Evolutionary conservation across 352 stramenopile species (phyloP).

Genomic region (Phytophthora macrochlamydospora): DNA sequence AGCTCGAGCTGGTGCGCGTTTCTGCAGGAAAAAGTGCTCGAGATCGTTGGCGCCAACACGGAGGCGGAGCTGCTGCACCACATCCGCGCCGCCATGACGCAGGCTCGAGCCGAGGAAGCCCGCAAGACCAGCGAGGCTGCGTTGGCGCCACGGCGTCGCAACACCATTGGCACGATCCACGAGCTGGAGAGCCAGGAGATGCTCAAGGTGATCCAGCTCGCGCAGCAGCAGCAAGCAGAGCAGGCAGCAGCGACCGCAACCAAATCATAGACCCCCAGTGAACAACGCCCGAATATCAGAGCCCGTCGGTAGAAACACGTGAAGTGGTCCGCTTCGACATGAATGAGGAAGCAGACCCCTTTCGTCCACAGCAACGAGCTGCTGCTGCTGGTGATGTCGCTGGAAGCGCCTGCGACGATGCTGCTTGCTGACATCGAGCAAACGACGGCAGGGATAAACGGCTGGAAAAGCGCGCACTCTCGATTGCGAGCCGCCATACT

Average conservation of each 20-base stretch:
- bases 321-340: too few species aligned
- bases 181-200: conserved; percentile 68
- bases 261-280: conserved; percentile 8
- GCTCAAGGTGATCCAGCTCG: conserved; percentile 32
- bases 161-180: conserved; percentile 60
- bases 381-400: neutral
- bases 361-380: neutral
- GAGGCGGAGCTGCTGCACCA: conserved; percentile 49
- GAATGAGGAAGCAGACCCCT: too few species aligned
- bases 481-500: too few species aligned
- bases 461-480: too few species aligned
- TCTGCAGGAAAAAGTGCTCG: conserved; percentile 59
- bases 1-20: conserved; percentile 60
- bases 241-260: neutral
- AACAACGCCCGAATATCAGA: neutral
- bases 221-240: conserved; percentile 20
- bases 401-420: too few species aligned
- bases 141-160: conserved; percentile 25
- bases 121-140: conserved; percentile 9
- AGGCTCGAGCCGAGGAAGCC: conserved; percentile 22
- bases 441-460: too few species aligned
- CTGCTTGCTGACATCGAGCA: too few species aligned
- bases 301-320: neutral
- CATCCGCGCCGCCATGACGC: conserved; percentile 35
- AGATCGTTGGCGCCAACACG: conserved; percentile 39